phyloP scores from a whole-genome alignment of 306 rosid genomes.

The Vigna trinervia region DNA sequence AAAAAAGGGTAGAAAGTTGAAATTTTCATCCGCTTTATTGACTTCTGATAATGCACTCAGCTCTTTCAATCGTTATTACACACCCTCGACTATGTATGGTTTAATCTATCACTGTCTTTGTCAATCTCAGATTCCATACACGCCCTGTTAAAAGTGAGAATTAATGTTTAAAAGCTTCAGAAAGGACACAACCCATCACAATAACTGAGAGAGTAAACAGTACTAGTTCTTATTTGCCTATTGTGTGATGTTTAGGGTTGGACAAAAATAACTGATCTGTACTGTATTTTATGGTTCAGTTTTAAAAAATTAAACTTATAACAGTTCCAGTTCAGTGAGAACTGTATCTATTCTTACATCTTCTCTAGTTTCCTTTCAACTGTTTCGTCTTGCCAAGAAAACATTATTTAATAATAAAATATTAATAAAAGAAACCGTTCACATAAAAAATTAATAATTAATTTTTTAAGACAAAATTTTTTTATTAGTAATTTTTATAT shows the following conservation, averaged over 20 bases:
- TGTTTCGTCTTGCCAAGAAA: too few relatives aligned
- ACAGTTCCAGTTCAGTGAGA: too few relatives aligned
- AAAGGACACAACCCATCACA: slow-evolving; percentile 27
- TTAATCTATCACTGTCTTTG: slow-evolving; percentile 23
- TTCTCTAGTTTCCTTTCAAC: too few relatives aligned
- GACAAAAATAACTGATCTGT: too few relatives aligned
- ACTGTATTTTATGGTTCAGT: too few relatives aligned
- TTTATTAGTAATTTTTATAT: too few relatives aligned
- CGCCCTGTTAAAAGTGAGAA: slow-evolving; percentile 8
- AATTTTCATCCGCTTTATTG: slow-evolving; percentile 52
- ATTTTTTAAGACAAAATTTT: too few relatives aligned
- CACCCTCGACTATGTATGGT: slow-evolving; percentile 30
- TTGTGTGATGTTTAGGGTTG: neutral
- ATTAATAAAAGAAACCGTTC: too few relatives aligned
- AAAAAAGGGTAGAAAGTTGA: slow-evolving; percentile 36
- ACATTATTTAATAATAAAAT: too few relatives aligned
- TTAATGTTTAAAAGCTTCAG: neutral
- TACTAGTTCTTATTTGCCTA: slow-evolving; percentile 6
- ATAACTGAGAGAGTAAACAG: slow-evolving; percentile 6
- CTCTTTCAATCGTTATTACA: neutral
- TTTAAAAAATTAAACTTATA: too few relatives aligned
- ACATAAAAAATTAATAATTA: too few relatives aligned
- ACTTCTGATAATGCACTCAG: slow-evolving; percentile 37
- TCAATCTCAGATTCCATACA: slow-evolving; percentile 21
- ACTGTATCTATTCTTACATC: too few relatives aligned